phyloP scores from a whole-genome alignment of 768 basidiomycete species.

The Auriculariales sp. region DNA sequence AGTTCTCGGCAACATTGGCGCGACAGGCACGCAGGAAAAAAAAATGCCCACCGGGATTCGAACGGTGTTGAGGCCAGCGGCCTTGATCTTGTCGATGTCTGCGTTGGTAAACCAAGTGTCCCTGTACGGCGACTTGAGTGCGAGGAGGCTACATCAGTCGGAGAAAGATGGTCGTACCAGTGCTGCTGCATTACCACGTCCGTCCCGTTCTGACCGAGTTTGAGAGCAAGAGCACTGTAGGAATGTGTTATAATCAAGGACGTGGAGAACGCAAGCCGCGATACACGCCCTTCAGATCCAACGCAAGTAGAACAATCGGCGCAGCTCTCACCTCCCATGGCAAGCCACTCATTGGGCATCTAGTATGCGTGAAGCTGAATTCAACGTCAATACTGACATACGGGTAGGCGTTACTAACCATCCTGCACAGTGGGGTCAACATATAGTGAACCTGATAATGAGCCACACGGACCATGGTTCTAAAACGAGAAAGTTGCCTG shows the following conservation, averaged over 20 bases:
- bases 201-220: slow-evolving; percentile 43
- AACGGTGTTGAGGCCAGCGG: slow-evolving; percentile 55
- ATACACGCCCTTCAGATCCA: slow-evolving; percentile 45
- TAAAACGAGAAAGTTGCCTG: neutral
- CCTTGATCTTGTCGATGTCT: slow-evolving; percentile 40
- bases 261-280: neutral
- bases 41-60: slow-evolving; percentile 46
- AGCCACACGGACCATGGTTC: neutral
- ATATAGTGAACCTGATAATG: slow-evolving; percentile 19
- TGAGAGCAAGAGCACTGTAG: slow-evolving; percentile 43
- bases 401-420: slow-evolving; percentile 42
- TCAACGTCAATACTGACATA: neutral
- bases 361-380: neutral
- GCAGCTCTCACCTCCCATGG: slow-evolving; percentile 60
- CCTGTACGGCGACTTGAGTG: slow-evolving; percentile 21
- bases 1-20: neutral
- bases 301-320: slow-evolving; percentile 49
- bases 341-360: slow-evolving; percentile 38
- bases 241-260: neutral
- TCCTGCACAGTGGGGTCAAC: slow-evolving; percentile 71
- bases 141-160: neutral
- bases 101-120: slow-evolving; percentile 54
- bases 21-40: neutral
- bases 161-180: slow-evolving; percentile 26
- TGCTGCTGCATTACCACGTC: slow-evolving; percentile 46